Base-by-base conservation (phyloP, 331 rosid species). In the Malus hybrid region DNA sequence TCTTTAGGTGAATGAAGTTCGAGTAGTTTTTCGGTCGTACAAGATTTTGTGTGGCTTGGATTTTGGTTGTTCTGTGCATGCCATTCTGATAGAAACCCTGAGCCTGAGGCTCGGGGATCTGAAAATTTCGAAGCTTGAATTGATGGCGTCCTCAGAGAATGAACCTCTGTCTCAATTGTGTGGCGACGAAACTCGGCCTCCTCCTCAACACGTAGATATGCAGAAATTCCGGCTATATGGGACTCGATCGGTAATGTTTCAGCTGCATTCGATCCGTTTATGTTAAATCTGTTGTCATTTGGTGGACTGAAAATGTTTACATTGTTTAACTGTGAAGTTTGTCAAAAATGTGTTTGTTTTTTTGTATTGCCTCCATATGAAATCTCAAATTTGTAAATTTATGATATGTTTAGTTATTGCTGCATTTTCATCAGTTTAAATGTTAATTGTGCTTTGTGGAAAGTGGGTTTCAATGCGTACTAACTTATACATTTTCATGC, bases 101-200 rank as follows among this genome's bases (percentile, higher is more conserved):
- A 88, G 97, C 96, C 86, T 57, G 86, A 80, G 89, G 90, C 93
- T 89, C 96, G 90, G 92, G 97, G 93, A 86, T 87, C 92, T 83
- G 75, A 81, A 39, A 10, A 81, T 71, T 79, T 79, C 70, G 56
- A 67, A 7, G 7, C 56, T 36, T 39, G 19, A 30, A 71, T 67
- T 72, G 62, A 90, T 93, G 97, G 91, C 93, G 46, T 89, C 86
- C 69, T 74, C 84, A 52, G 94, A 88, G 77, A 86, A 87, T 80
- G 93, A 82, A 73, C 61, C 75, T 48, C 30, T 22, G 24, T 78
- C 79, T 82, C 71, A 72, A 76, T 67, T 39, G 46, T 12, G 13
- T 39, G 46, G 46, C 13, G 5, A 10, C 46, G 46, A 39, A 39
- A 39, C 69, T 20, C 52, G 18, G 6, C 2, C 72, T 57, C 57